phyloP scores from a whole-genome alignment of 345 rosid species.

The Ceriops tagal region DNA sequence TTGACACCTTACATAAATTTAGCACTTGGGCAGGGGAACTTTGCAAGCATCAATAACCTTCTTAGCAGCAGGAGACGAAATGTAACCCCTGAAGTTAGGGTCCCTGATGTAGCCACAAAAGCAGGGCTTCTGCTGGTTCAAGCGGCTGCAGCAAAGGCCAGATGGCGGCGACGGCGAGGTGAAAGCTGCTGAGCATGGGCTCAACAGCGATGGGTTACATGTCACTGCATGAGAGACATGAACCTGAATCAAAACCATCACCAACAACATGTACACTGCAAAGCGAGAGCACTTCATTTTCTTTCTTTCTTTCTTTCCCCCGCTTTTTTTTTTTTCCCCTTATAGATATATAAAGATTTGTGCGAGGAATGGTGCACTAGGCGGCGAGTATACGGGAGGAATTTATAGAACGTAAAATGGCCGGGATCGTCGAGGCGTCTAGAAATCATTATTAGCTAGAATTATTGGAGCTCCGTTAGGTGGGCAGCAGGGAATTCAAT shows the following conservation, averaged over 20 bases:
- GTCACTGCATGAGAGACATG: constrained; percentile 36
- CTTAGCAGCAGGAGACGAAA: constrained; percentile 47
- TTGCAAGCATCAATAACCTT: constrained; percentile 43
- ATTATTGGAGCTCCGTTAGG: too few relatives aligned
- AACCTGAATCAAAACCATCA: constrained; percentile 5
- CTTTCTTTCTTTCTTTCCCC: neutral
- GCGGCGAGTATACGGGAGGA: neutral
- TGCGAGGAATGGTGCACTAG: neutral
- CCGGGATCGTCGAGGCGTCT: too few relatives aligned
- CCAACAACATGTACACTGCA: constrained; percentile 7
- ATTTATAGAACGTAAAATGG: neutral
- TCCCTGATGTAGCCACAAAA: constrained; percentile 51
- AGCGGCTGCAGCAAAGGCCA: constrained; percentile 44
- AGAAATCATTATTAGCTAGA: too few relatives aligned
- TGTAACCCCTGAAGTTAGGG: constrained; percentile 40
- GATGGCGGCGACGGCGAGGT: constrained; percentile 36
- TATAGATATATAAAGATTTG: neutral
- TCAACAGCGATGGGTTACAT: constrained; percentile 50
- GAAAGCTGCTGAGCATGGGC: constrained; percentile 45
- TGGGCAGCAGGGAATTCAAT: too few relatives aligned
- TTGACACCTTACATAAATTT: neutral
- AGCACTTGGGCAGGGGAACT: constrained; percentile 52
- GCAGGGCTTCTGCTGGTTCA: constrained; percentile 61
- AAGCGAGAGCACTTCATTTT: constrained; percentile 3
- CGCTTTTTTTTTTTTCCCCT: too few relatives aligned